Evolutionary conservation across 2,329 filamentous ascomycete genomes (phyloP), one percentile per base, ranked within the genome.

Genomic region (Paradendryphiella salina): DNA sequence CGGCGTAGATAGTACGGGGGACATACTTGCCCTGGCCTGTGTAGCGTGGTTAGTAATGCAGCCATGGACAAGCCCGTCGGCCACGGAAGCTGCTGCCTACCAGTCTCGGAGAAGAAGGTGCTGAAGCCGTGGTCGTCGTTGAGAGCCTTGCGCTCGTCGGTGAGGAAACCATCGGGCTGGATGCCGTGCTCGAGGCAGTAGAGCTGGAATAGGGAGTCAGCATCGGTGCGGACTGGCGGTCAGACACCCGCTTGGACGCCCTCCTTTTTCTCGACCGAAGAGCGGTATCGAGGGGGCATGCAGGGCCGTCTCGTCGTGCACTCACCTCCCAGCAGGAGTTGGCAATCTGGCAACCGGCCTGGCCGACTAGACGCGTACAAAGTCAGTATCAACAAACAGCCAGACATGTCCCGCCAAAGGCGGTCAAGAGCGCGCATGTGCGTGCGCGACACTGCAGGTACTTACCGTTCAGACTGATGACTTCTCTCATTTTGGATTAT

Each of bases 251-350:
- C 62, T 64, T 57, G 46, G 66, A 61, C 57, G 60, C 56, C 59
- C 61, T 65, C 56, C 49, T 57, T 54, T 58, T 54, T 33, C 44
- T 48, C 49, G 52, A 26, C 23, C 29, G 15, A 39, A 50, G 48
- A 39, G 46, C 48, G 31, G 39, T 50, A 58, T n/a, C n/a, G 29
- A 26, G 56, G 43, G 52, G 41, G 48, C 21, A 17, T 21, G 15
- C n/a, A 29, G 26, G 23, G 14, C 33, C 17, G 20, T 21, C 10
- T 32, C 31, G 45, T 45, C n/a, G 4, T 18, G 71, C 73, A 82
- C 90, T 82, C 82, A 99, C 94, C 91, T 99, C 94, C 94, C 94
- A 99, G 87, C 94, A 97, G 71, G 94, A 94, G 84, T 99, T 99
- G 82, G 93, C 94, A 76, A 99, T 99, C 79, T 99, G 94, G 87